phyloP scores from a whole-genome alignment of 495 filamentous ascomycete genomes.

The Cercophora samala region DNA sequence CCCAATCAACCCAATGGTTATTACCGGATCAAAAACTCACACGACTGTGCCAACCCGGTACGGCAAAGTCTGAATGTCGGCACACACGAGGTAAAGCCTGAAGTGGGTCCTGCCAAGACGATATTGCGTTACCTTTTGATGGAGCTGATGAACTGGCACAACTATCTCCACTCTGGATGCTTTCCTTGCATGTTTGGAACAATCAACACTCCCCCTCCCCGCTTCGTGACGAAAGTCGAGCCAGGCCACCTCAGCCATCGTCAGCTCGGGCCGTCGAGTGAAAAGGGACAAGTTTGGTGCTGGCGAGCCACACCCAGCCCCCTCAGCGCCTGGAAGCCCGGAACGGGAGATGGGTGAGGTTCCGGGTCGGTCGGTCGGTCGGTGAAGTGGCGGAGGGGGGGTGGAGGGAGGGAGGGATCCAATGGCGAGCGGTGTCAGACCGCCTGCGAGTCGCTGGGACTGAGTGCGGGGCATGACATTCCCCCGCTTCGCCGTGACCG shows the following conservation, averaged over 20 bases:
- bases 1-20: constrained; percentile 10
- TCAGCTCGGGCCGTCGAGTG: not conserved
- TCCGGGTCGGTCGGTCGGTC: not conserved
- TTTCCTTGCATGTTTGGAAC: not conserved
- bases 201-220: not conserved
- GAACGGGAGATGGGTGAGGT: not conserved
- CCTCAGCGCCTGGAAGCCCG: not conserved
- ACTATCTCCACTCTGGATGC: not conserved
- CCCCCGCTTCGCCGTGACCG: constrained; percentile 4
- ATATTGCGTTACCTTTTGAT: constrained; percentile 6
- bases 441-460: not conserved
- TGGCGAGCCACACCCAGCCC: not conserved
- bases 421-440: constrained; percentile 2
- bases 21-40: not conserved
- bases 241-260: not conserved
- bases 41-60: not conserved
- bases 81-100: not conserved
- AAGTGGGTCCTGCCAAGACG: constrained; percentile 18
- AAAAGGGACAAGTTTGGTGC: not conserved
- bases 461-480: not conserved
- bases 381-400: too few species aligned
- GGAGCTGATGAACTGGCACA: constrained; percentile 23
- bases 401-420: not conserved
- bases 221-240: not conserved
- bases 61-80: not conserved